Conservation (phyloP, 1,284 basidiomycete genomes). For the Cryptococcus sp. region DNA sequence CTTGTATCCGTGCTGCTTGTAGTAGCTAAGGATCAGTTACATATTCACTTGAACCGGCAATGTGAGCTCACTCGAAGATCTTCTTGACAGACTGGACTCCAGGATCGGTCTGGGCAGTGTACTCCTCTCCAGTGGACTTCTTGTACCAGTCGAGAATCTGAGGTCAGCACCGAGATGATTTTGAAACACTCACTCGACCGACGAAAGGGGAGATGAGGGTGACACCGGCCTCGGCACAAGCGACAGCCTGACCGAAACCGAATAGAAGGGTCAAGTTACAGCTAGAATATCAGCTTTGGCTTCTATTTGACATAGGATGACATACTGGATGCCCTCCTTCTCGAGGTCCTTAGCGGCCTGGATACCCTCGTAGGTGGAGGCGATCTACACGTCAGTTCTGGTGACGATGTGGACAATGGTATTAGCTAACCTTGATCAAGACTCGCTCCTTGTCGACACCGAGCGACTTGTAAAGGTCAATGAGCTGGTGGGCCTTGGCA, state of each 20-base stretch:
- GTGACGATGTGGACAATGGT: neutral
- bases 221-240: conserved; percentile 95
- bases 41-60: neutral
- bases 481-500: conserved; percentile 79
- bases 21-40: conserved; percentile 58
- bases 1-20: conserved; percentile 97
- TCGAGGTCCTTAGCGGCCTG: conserved; percentile 97
- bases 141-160: conserved; percentile 97
- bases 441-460: conserved; percentile 90
- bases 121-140: conserved; percentile 74
- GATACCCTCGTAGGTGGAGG: conserved; percentile 99
- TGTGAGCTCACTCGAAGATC: conserved; percentile 68
- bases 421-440: conserved; percentile 67
- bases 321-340: conserved; percentile 76
- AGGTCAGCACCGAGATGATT: neutral
- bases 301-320: neutral
- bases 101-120: conserved; percentile 83
- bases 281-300: conserved; percentile 28
- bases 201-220: conserved; percentile 99
- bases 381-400: conserved; percentile 56
- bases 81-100: conserved; percentile 92
- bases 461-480: conserved; percentile 84
- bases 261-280: conserved; percentile 99
- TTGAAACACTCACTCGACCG: conserved; percentile 66
- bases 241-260: conserved; percentile 96